phyloP scores from a whole-genome alignment of 768 basidiomycete genomes.

The Podaxis sp. region DNA sequence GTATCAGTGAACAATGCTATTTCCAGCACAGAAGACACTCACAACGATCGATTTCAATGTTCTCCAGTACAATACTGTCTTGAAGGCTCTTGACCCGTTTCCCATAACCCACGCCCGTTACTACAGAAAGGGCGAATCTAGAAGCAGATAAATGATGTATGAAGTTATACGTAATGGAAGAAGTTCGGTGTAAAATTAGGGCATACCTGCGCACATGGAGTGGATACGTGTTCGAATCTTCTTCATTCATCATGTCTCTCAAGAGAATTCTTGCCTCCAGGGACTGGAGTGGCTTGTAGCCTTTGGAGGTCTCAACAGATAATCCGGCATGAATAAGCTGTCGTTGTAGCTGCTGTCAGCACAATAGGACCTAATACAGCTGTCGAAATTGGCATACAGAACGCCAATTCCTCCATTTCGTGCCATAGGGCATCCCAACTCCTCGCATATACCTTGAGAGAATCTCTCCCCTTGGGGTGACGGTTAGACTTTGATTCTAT shows the following conservation, averaged over 20 bases:
- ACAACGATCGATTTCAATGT: conserved; percentile 23
- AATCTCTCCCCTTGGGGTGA: conserved; percentile 22
- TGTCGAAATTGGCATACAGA: conserved; percentile 22
- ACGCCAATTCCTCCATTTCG: conserved; percentile 32
- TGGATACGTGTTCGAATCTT: conserved; percentile 13
- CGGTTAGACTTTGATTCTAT: background rate
- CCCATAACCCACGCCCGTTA: conserved; percentile 25
- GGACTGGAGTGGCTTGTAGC: conserved; percentile 24
- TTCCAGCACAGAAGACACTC: conserved; percentile 10
- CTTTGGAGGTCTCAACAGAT: conserved; percentile 22
- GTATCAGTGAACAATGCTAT: background rate
- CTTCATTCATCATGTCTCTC: conserved; percentile 20
- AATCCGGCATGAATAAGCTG: conserved; percentile 27
- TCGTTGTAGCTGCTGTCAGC: background rate
- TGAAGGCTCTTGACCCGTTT: conserved; percentile 23
- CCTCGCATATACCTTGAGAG: conserved; percentile 31
- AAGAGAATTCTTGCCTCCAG: conserved; percentile 23
- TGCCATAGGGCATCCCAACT: conserved; percentile 30
- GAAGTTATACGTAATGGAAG: background rate
- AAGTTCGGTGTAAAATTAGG: conserved; percentile 12
- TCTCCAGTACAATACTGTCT: conserved; percentile 22
- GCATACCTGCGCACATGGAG: conserved; percentile 22
- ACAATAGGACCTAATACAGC: background rate
- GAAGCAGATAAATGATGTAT: background rate
- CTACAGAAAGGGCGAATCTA: conserved; percentile 26